Base-by-base conservation (phyloP, 495 filamentous ascomycete species). In the Ascobolus immersus region DNA sequence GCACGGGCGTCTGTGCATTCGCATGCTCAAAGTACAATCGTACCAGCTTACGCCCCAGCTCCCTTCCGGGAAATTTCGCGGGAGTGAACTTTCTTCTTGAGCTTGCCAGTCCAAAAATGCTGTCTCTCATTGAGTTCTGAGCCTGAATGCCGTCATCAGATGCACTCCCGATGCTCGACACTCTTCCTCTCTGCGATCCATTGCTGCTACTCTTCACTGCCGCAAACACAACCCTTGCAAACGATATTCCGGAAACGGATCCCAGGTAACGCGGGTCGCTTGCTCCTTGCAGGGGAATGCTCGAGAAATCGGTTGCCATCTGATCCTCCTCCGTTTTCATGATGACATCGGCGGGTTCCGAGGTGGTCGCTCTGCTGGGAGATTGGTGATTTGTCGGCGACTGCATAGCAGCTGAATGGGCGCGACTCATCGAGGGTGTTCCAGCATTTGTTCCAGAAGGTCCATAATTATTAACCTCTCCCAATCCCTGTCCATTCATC, bases 11-110 rank as follows among this genome's bases (percentile, higher is more conserved):
- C 51, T 94, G 84, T 6, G 82, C 79, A 52, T 94, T 94, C 4
- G 84, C 79, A 52, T 93, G 72, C 47, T 92, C 75, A 49, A 94
- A 94, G 49, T 91, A 94, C 6, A 92, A 65, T 21, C 69, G 62
- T 5, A 80, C 68, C 32, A 94, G 59, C 41, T 63, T 62, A 33
- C 67, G 52, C 0, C 69, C 84, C 4, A 91, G 54, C 25, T 71
- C 65, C 35, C 62, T 68, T 33, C 73, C 69, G 1, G 84, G 84
- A 44, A 93, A 93, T 10, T 73, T 62, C 2, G 84, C 84, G 27
- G 73, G 76, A 32, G 71, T 69, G 51, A 91, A 82, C 26, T 71
- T 77, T 17, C 81, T 77, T 43, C 74, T 79, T 15, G 14, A 15
- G 10, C 77, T 89, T 45, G 91, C 80, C 28, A 94, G 52, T 12